Conservation (phyloP, 257 asterid species). For the Gentiana straminea region DNA sequence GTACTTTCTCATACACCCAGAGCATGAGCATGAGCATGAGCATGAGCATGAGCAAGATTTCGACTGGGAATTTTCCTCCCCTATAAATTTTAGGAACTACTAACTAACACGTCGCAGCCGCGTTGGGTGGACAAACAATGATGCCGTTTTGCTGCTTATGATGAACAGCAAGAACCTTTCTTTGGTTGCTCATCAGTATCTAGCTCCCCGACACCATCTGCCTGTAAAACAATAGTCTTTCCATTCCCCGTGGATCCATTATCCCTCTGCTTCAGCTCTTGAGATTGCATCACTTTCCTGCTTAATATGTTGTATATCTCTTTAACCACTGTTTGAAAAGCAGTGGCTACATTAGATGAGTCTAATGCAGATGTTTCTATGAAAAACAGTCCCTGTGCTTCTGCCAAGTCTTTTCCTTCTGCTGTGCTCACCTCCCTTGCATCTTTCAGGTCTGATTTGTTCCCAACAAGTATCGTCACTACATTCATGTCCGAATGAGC, state of each 20-base stretch:
- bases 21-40: too few relatives aligned
- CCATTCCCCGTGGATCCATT: slow-evolving; percentile 42
- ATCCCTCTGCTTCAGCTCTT: slow-evolving; percentile 65
- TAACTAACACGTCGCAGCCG: too few relatives aligned
- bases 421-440: slow-evolving; percentile 84
- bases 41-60: too few relatives aligned
- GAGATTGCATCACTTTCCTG: slow-evolving; percentile 90
- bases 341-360: slow-evolving; percentile 67
- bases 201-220: slow-evolving; percentile 16
- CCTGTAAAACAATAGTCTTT: slow-evolving; percentile 60
- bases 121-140: too few relatives aligned
- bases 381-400: slow-evolving; percentile 72
- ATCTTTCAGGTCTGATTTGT: slow-evolving; percentile 82
- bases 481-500: slow-evolving; percentile 97
- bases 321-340: slow-evolving; percentile 73
- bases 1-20: too few relatives aligned
- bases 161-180: too few relatives aligned
- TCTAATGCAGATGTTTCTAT: slow-evolving; percentile 94
- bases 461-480: slow-evolving; percentile 86
- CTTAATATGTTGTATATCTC: slow-evolving; percentile 80
- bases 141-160: too few relatives aligned
- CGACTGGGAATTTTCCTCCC: too few relatives aligned
- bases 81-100: too few relatives aligned
- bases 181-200: too few relatives aligned
- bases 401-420: slow-evolving; percentile 82